phyloP scores from a whole-genome alignment of 1,139 yeast species.

The Saccharomyces pastorianus region DNA sequence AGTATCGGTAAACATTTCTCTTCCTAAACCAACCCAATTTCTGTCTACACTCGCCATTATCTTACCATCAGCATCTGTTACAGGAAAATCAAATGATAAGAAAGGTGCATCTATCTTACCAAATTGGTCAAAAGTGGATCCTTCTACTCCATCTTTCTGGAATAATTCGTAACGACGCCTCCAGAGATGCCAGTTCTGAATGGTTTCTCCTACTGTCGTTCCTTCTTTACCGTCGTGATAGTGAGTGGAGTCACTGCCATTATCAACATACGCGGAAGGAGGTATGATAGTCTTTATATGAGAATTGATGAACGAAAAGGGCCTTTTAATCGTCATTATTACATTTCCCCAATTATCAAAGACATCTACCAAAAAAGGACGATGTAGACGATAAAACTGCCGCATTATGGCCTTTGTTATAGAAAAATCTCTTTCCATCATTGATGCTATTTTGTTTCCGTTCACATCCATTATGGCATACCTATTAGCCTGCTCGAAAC shows the following conservation, averaged over 20 bases:
- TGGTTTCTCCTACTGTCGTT: slow-evolving; percentile 65
- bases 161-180: slow-evolving; percentile 79
- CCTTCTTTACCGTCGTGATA: slow-evolving; percentile 29
- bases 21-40: slow-evolving; percentile 89
- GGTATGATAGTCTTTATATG: slow-evolving; percentile 72
- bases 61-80: slow-evolving; percentile 47
- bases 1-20: slow-evolving; percentile 89
- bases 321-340: slow-evolving; percentile 64
- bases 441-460: slow-evolving; percentile 74
- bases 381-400: slow-evolving; percentile 72
- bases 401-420: slow-evolving; percentile 61
- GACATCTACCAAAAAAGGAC: slow-evolving; percentile 81
- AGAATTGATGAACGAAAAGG: slow-evolving; percentile 81
- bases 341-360: slow-evolving; percentile 63
- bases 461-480: slow-evolving; percentile 64
- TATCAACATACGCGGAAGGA: slow-evolving; percentile 10
- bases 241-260: slow-evolving; percentile 13
- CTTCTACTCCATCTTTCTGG: slow-evolving; percentile 29
- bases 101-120: slow-evolving; percentile 85
- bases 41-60: slow-evolving; percentile 76
- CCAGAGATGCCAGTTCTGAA: slow-evolving; percentile 94
- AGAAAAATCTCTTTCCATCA: slow-evolving; percentile 75
- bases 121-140: slow-evolving; percentile 35
- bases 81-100: slow-evolving; percentile 79
- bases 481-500: slow-evolving; percentile 84